Conservation (phyloP, 257 asterid genomes). For the Sherardia arvensis region DNA sequence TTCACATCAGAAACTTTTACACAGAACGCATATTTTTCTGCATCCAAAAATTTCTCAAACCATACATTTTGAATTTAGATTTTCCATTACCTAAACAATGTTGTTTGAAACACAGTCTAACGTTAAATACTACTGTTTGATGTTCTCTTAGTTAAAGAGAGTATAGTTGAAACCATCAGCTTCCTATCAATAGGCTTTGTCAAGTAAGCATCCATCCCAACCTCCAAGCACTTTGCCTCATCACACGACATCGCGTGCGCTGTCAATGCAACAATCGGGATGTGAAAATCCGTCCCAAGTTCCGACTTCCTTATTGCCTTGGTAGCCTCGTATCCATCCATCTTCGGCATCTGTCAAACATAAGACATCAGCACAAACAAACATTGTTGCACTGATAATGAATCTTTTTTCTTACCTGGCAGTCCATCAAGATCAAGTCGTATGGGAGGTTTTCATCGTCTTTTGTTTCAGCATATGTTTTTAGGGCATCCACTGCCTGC, state of each 20-base stretch:
- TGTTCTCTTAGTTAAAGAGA: constrained; percentile 49
- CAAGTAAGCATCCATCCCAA: constrained; percentile 96
- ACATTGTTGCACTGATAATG: neutral
- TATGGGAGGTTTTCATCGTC: constrained; percentile 31
- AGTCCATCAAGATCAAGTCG: constrained; percentile 89
- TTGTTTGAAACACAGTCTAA: neutral
- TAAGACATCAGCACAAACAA: neutral
- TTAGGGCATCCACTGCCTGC: constrained; percentile 68
- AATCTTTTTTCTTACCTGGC: constrained; percentile 54
- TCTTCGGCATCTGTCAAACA: constrained; percentile 73
- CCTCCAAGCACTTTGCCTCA: constrained; percentile 83
- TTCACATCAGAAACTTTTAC: too few species aligned
- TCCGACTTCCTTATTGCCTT: constrained; percentile 69
- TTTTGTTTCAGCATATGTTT: constrained; percentile 18
- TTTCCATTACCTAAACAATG: neutral
- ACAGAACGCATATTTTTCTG: too few species aligned
- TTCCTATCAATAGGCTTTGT: constrained; percentile 84
- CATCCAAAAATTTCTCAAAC: neutral
- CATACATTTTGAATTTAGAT: neutral
- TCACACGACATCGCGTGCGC: constrained; percentile 97
- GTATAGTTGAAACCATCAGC: constrained; percentile 74
- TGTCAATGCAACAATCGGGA: constrained; percentile 90
- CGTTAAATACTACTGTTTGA: constrained; percentile 2
- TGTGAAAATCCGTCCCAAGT: constrained; percentile 42
- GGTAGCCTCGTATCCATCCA: constrained; percentile 98